Base-by-base conservation (phyloP, 306 rosid species). In the barrel medic (Medicago truncatula) region DNA sequence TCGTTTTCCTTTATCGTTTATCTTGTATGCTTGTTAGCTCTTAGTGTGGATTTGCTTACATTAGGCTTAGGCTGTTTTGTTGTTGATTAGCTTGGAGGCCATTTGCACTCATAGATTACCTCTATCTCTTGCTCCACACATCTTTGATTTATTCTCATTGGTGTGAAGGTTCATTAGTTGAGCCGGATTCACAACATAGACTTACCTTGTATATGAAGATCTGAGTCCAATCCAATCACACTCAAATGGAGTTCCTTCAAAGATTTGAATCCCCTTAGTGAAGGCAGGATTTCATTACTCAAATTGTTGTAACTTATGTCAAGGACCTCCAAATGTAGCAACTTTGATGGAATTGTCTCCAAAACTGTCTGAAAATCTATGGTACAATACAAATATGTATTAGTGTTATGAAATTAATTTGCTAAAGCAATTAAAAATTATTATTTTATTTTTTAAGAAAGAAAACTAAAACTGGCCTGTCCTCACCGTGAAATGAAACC, bases 141-240 rank as follows among this genome's bases (percentile, higher is more conserved):
- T n/a, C n/a, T n/a, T n/a, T n/a, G n/a, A n/a, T n/a, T n/a, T n/a
- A n/a, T n/a, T n/a, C n/a, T n/a, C n/a, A n/a, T n/a, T n/a, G n/a
- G n/a, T n/a, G n/a, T n/a, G n/a, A n/a, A n/a, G n/a, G n/a, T n/a
- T n/a, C n/a, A n/a, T n/a, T n/a, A n/a, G n/a, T n/a, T n/a, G n/a
- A n/a, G n/a, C n/a, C n/a, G n/a, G n/a, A n/a, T n/a, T n/a, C n/a
- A n/a, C n/a, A n/a, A n/a, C n/a, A n/a, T n/a, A n/a, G n/a, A n/a
- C n/a, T n/a, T 74, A 70, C 82, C 76, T 47, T 36, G 64, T 10
- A 78, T 10, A 8, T 70, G 54, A 78, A 34, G 64, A 60, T 47
- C 63, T 18, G 76, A 78, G 44, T 60, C 36, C 53, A 77, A 59
- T 59, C 54, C 56, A 70, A 2, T 78, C 3, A 0, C 2, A 70